These are phyloP conservation scores for Mikania micrantha DNA, from an alignment of 129 eudicot genomes.

Conservation along the genomic window DNA sequence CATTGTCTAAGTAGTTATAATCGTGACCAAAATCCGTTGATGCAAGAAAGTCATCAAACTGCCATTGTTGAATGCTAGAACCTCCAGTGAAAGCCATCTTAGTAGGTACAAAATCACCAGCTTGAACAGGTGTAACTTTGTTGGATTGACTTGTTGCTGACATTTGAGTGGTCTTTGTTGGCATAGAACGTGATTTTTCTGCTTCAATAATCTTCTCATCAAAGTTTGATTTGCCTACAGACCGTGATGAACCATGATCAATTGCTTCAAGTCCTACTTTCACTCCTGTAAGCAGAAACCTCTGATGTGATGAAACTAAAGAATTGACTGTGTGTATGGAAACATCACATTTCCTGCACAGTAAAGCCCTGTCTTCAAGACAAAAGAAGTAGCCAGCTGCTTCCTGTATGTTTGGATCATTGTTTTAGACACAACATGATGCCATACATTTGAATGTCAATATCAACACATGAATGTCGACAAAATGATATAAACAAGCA, in stretches of 20 bases:
- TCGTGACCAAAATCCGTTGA: constrained; percentile 44
- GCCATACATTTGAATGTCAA: too few relatives aligned
- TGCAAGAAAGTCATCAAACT: constrained; percentile 68
- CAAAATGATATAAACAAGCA: too few relatives aligned
- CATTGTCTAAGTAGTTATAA: constrained; percentile 46
- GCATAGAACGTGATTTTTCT: constrained; percentile 23
- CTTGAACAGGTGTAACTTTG: constrained; percentile 31
- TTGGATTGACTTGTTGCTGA: constrained; percentile 28
- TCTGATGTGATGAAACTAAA: constrained; percentile 60
- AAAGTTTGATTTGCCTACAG: constrained; percentile 31
- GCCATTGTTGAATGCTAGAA: constrained; percentile 59
- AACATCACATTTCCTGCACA: constrained; percentile 85
- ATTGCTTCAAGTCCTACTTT: constrained; percentile 63
- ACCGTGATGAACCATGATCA: constrained; percentile 32
- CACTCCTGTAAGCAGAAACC: constrained; percentile 83
- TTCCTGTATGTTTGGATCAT: constrained; percentile 39
- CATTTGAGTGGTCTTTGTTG: constrained; percentile 22
- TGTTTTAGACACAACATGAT: background rate
- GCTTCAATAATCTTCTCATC: constrained; percentile 29
- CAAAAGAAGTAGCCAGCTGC: constrained; percentile 88
- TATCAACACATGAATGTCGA: too few relatives aligned
- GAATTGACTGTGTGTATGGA: constrained; percentile 64
- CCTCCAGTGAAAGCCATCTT: constrained; percentile 41
- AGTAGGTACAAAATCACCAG: constrained; percentile 30
- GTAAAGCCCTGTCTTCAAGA: constrained; percentile 82